phyloP scores from a whole-genome alignment of 345 rosid species.

The Arabis hirsuta region DNA sequence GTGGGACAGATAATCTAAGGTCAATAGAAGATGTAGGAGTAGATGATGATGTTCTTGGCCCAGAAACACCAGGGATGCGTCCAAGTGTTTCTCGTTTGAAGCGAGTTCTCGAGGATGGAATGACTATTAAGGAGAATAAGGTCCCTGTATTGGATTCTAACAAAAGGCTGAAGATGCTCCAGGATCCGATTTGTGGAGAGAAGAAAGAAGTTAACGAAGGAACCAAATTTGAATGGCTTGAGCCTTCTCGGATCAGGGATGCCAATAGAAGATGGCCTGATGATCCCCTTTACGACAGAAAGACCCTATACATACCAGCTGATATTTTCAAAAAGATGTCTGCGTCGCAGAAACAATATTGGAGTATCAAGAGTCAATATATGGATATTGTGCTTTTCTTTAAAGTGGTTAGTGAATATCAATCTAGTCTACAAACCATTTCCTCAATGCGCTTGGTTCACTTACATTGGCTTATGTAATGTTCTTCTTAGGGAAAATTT shows the following conservation, averaged over 20 bases:
- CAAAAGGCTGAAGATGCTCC: slow-evolving; percentile 64
- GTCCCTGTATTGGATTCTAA: slow-evolving; percentile 45
- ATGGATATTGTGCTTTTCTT: slow-evolving; percentile 93
- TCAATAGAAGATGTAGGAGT: slow-evolving; percentile 27
- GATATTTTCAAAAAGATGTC: slow-evolving; percentile 81
- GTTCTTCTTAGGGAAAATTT: slow-evolving; percentile 72
- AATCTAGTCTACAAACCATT: background rate
- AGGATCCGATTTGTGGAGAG: slow-evolving; percentile 44
- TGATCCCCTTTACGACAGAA: slow-evolving; percentile 78
- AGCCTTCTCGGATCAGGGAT: slow-evolving; percentile 71
- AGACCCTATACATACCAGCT: slow-evolving; percentile 77
- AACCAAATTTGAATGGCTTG: slow-evolving; percentile 93
- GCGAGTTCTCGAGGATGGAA: slow-evolving; percentile 62
- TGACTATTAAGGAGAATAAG: slow-evolving; percentile 42
- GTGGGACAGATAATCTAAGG: slow-evolving; percentile 34
- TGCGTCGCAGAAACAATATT: slow-evolving; percentile 90
- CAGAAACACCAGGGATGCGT: slow-evolving; percentile 75
- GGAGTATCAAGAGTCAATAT: slow-evolving; percentile 82
- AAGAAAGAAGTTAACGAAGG: slow-evolving; percentile 55
- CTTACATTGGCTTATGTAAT: slow-evolving; percentile 31
- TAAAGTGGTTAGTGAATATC: slow-evolving; percentile 83
- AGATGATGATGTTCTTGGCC: slow-evolving; percentile 57
- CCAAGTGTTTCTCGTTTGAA: slow-evolving; percentile 65
- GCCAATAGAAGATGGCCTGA: slow-evolving; percentile 75
- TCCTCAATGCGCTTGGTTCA: slow-evolving; percentile 16